Base-by-base conservation (phyloP, 2,329 filamentous ascomycete species). In the Epichloe glyceriae region DNA sequence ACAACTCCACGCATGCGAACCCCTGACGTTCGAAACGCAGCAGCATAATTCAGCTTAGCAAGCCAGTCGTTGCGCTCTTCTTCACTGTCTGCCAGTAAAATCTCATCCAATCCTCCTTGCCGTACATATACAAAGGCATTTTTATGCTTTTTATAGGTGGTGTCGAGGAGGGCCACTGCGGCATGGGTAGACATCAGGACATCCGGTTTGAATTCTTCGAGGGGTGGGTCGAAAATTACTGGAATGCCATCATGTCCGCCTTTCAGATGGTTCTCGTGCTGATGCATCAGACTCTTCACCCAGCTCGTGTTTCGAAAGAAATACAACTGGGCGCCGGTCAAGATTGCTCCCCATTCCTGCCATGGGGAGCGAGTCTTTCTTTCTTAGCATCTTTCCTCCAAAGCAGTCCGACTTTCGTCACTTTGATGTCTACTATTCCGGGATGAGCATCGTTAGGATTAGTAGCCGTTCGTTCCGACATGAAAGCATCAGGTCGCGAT, bases 331-430 rank as follows among this genome's bases (percentile, higher is more conserved):
- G 93, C 94, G n/a, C 91, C 88, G 0, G 93, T 98, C 33, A 98
- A 76, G 52, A 98, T 86, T 22, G 89, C 93, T 49, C 93, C 93
- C 93, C 93, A 98, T 74, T 98, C 93, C 63, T 96, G 91, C 93
- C 93, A 98, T 1, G 93, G 91, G 11, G 91, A 96, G 42, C 91
- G 80, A 0, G 89, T 85, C 67, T 94, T 95, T 70, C 93, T 91
- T 91, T 95, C 70, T 95, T 96, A 1, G 78, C 72, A 56, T 95
- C 89, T 64, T 98, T 98, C 43, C 93, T 82, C 93, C 93, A 98
- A 34, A 98, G 66, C 2, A 95, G 72, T 4, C 93, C 93, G 47
- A 98, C 90, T 66, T 97, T 98, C 43, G 91, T 95, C 44, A 97
- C 86, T 59, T 95, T 95, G 63, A 98, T 95, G 66, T 97, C 91